Percentiles rank a stretch among this genome's conserved stretches.
phyloP scores from a whole-genome alignment of 2,329 filamentous ascomycete genomes.

The Colletotrichum sp. region DNA sequence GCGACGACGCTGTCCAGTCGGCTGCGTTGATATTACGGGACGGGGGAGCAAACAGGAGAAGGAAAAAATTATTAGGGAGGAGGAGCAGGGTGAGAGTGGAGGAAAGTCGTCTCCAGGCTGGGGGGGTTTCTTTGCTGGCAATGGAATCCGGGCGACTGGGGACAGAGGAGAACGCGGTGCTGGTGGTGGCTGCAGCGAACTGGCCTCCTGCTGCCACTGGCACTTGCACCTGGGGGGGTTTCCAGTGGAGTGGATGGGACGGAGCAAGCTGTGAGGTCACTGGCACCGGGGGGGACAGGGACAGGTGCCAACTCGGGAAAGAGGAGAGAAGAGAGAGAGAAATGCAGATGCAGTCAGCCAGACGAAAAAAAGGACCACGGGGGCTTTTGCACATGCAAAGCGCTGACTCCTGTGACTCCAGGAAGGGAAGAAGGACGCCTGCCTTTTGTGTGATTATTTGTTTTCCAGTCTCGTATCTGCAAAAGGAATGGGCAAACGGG shows the following conservation, averaged over 20 bases:
- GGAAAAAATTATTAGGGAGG: slow-evolving; percentile 3
- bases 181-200: background rate
- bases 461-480: slow-evolving; percentile 1
- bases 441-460: slow-evolving; percentile 13
- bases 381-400: background rate
- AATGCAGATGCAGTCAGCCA: background rate
- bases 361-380: background rate
- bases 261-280: background rate
- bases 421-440: background rate
- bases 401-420: background rate
- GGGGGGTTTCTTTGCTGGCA: background rate
- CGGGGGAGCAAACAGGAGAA: background rate
- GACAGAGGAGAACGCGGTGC: background rate
- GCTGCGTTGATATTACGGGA: slow-evolving; percentile 1
- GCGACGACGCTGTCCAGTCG: background rate
- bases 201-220: slow-evolving; percentile 12
- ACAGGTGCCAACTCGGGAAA: background rate
- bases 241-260: background rate
- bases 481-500: background rate
- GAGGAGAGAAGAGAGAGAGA: background rate
- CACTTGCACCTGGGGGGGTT: background rate
- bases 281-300: background rate
- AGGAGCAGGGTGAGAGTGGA: slow-evolving; percentile 12
- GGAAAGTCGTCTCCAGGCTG: slow-evolving; percentile 5
- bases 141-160: background rate